Conservation (phyloP, 2,329 filamentous ascomycete genomes). For the Falciphora oryzae region DNA sequence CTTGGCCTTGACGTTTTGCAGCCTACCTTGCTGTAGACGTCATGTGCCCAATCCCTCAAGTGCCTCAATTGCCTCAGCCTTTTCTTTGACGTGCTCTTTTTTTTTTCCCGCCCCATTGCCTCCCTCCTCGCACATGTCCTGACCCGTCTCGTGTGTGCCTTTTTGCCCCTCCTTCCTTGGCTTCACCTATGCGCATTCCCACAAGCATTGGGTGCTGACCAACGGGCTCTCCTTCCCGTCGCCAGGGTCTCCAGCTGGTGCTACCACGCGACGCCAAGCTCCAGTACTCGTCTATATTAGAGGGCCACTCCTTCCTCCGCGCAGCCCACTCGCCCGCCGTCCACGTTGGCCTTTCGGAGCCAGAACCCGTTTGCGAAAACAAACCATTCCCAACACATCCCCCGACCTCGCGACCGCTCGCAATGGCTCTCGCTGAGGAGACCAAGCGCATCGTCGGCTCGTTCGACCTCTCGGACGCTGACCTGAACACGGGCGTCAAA, state of each 20-base stretch:
- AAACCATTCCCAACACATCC: slow-evolving; percentile 48
- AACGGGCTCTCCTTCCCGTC: neutral
- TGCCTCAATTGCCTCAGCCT: slow-evolving; percentile 1
- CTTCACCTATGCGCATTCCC: slow-evolving; percentile 1
- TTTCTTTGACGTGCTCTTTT: too few relatives aligned
- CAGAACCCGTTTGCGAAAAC: slow-evolving; percentile 48
- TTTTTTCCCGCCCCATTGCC: neutral
- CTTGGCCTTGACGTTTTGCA: neutral
- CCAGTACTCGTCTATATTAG: slow-evolving; percentile 29
- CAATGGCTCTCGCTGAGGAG: slow-evolving; percentile 61
- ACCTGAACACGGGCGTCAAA: slow-evolving; percentile 72
- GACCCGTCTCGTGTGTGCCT: neutral
- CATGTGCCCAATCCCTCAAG: slow-evolving; percentile 1
- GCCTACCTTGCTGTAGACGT: neutral
- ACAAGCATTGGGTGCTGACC: slow-evolving; percentile 7
- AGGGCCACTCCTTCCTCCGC: slow-evolving; percentile 25
- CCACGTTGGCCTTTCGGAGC: slow-evolving; percentile 26
- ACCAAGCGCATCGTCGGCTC: slow-evolving; percentile 74
- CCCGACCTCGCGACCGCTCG: slow-evolving; percentile 49
- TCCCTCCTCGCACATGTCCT: neutral
- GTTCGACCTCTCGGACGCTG: slow-evolving; percentile 76
- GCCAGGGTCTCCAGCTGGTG: slow-evolving; percentile 37
- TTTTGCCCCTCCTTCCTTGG: neutral
- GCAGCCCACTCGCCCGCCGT: slow-evolving; percentile 38
- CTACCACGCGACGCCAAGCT: slow-evolving; percentile 42